Percentiles rank a stretch among this genome's conserved stretches.
These are phyloP conservation scores for Trichophyton mentagrophytes DNA, from an alignment of 2,329 filamentous ascomycete genomes.

Conservation along the genomic window DNA sequence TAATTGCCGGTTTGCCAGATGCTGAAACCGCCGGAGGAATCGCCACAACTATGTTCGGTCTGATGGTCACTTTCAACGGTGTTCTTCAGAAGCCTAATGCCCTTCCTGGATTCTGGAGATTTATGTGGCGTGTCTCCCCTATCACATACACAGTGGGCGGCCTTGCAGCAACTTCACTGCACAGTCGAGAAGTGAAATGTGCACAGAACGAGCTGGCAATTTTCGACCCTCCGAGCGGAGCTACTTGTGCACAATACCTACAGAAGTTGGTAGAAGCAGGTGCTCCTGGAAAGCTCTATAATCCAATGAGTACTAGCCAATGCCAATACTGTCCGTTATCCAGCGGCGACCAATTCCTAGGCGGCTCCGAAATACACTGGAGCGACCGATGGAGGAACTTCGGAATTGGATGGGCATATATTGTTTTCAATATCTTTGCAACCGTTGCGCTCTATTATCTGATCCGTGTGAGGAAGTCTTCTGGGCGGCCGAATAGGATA, in stretches of 20 bases:
- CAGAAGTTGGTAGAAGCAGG: constrained; percentile 32
- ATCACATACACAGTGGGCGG: constrained; percentile 70
- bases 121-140: constrained; percentile 71
- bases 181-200: constrained; percentile 53
- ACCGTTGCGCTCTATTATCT: constrained; percentile 45
- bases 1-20: constrained; percentile 62
- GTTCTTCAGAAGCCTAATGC: constrained; percentile 52
- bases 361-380: constrained; percentile 41
- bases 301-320: constrained; percentile 34
- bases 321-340: constrained; percentile 40
- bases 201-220: constrained; percentile 54
- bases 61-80: constrained; percentile 60
- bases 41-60: constrained; percentile 59
- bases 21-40: constrained; percentile 66
- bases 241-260: constrained; percentile 51
- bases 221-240: constrained; percentile 49
- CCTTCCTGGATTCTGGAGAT: constrained; percentile 67
- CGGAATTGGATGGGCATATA: constrained; percentile 49
- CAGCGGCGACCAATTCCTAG: constrained; percentile 31
- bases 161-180: constrained; percentile 57
- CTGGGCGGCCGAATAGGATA: constrained; percentile 9
- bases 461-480: constrained; percentile 21
- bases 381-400: constrained; percentile 55
- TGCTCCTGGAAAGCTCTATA: constrained; percentile 43
- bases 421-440: constrained; percentile 46